These are phyloP conservation scores for Trametes sp. DNA, from an alignment of 1,284 basidiomycete genomes.

Conservation along the genomic window DNA sequence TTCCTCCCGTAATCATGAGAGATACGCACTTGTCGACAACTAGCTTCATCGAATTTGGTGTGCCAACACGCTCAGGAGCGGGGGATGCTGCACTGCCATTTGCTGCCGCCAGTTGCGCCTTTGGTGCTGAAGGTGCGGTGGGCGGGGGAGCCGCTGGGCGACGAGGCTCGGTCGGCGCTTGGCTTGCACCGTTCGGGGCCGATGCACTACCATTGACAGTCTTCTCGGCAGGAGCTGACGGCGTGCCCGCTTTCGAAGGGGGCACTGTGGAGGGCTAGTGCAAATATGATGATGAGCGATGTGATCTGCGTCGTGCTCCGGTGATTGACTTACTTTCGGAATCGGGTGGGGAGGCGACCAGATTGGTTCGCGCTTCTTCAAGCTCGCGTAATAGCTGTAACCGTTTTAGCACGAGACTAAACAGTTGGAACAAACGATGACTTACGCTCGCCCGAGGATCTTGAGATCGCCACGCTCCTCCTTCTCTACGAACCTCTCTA, in stretches of 20 bases:
- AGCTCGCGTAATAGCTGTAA: constrained; percentile 70
- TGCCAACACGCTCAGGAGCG: constrained; percentile 25
- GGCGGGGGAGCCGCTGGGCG: constrained; percentile 45
- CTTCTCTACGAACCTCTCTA: constrained; percentile 73
- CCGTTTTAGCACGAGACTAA: background rate
- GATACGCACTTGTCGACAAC: constrained; percentile 67
- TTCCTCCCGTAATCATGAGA: background rate
- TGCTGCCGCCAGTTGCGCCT: constrained; percentile 50
- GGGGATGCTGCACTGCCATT: constrained; percentile 33
- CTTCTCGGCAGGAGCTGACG: constrained; percentile 48
- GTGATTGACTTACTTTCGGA: constrained; percentile 30
- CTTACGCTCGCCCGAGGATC: constrained; percentile 80
- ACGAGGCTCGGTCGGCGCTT: constrained; percentile 38
- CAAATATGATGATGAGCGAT: constrained; percentile 36
- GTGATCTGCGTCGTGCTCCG: constrained; percentile 11
- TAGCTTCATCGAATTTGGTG: constrained; percentile 55
- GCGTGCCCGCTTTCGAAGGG: constrained; percentile 45
- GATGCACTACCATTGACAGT: constrained; percentile 48
- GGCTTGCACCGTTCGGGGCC: background rate
- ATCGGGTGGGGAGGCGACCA: constrained; percentile 54
- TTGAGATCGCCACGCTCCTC: constrained; percentile 87
- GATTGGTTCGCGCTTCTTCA: constrained; percentile 71
- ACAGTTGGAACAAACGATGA: background rate
- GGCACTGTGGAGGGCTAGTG: constrained; percentile 44
- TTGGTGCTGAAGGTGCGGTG: constrained; percentile 61